Conservation (phyloP, 192 early-diverging fungal genomes). For the Coemansia sp. region DNA sequence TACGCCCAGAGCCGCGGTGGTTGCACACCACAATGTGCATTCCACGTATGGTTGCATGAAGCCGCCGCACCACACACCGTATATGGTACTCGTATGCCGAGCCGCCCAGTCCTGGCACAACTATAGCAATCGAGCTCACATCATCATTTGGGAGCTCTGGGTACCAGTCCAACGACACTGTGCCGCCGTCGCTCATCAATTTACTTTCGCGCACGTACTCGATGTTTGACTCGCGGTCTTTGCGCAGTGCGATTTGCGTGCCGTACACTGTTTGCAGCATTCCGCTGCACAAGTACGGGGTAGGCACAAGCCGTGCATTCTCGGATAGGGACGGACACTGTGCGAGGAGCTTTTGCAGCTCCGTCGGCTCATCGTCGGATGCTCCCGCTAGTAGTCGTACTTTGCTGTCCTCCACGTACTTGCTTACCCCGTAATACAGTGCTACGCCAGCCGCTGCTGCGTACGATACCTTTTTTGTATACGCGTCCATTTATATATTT, state of each 20-base stretch:
- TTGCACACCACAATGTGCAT: constrained; percentile 65
- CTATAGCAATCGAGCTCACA: constrained; percentile 63
- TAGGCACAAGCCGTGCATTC: constrained; percentile 62
- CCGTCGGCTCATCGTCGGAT: neutral
- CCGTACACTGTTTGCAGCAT: constrained; percentile 71
- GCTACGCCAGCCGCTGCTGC: constrained; percentile 6
- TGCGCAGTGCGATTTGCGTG: constrained; percentile 34
- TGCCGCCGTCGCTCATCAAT: constrained; percentile 74
- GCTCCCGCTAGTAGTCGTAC: neutral
- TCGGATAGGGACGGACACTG: constrained; percentile 56
- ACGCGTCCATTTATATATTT: too few species aligned
- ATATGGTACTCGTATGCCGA: constrained; percentile 90
- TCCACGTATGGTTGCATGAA: constrained; percentile 49
- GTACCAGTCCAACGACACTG: constrained; percentile 84
- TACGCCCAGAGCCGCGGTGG: constrained; percentile 44
- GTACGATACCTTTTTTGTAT: neutral
- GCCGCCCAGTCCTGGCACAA: constrained; percentile 89
- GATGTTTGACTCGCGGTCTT: constrained; percentile 22
- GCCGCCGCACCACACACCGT: constrained; percentile 62
- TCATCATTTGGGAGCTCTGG: constrained; percentile 57
- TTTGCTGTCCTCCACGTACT: constrained; percentile 9
- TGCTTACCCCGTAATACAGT: constrained; percentile 5
- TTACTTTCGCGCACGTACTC: constrained; percentile 51
- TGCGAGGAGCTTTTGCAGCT: constrained; percentile 9
- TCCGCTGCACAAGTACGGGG: constrained; percentile 70